phyloP scores from a whole-genome alignment of 2,329 filamentous ascomycete species.

The Geoglossum cookeanum region DNA sequence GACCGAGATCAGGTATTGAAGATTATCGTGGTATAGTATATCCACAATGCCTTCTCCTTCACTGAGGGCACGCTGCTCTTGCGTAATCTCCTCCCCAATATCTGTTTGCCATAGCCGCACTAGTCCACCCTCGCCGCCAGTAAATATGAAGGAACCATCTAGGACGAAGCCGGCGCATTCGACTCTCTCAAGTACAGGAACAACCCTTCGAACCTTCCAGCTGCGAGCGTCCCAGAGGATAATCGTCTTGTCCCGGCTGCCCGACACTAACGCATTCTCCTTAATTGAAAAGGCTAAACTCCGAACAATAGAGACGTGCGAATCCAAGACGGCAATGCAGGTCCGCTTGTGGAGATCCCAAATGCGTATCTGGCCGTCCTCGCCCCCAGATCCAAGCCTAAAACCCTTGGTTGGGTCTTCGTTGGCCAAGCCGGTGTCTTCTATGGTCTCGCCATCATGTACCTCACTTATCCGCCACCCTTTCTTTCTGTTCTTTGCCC shows the following conservation, averaged over 20 bases:
- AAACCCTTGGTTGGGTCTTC: conserved; percentile 40
- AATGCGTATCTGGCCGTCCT: conserved; percentile 79
- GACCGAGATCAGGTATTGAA: conserved; percentile 59
- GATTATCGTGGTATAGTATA: conserved; percentile 42
- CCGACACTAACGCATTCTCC: conserved; percentile 61
- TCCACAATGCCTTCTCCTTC: conserved; percentile 52
- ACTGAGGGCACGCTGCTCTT: conserved; percentile 42
- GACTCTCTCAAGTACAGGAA: conserved; percentile 69
- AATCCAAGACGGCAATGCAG: conserved; percentile 60
- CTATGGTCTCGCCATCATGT: conserved; percentile 22
- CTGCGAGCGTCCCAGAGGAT: conserved; percentile 77
- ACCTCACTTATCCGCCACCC: conserved; percentile 9
- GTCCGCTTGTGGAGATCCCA: conserved; percentile 81
- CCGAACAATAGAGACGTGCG: conserved; percentile 89
- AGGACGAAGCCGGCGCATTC: conserved; percentile 68
- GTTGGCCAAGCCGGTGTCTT: conserved; percentile 22
- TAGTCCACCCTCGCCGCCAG: conserved; percentile 66
- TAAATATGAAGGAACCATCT: conserved; percentile 54
- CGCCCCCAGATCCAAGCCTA: conserved; percentile 72
- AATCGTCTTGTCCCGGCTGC: conserved; percentile 79
- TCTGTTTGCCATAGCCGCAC: conserved; percentile 69
- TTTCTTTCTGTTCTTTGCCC: conserved; percentile 26
- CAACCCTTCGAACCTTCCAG: conserved; percentile 66
- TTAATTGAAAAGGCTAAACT: conserved; percentile 61
- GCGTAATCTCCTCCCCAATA: conserved; percentile 59